Conservation (phyloP, 495 filamentous ascomycete species). For the Aspergillus campestris region DNA sequence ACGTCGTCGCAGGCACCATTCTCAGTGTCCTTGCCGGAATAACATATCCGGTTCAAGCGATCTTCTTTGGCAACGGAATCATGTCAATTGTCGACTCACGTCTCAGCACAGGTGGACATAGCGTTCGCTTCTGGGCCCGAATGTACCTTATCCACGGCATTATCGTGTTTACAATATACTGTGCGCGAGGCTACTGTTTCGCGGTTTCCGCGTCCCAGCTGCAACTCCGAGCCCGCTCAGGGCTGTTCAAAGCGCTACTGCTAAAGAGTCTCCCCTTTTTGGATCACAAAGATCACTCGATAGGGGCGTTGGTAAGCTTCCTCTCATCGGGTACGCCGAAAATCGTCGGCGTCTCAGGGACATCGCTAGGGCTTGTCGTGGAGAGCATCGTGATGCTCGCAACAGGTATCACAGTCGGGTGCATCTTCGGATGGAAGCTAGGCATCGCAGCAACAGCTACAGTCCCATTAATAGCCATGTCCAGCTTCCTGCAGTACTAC, state of each 20-base stretch:
- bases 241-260: conserved; percentile 8
- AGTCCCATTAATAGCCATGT: conserved; percentile 59
- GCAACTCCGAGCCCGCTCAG: conserved; percentile 11
- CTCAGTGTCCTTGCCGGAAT: conserved; percentile 55
- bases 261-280: conserved; percentile 13
- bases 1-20: conserved; percentile 48
- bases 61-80: conserved; percentile 66
- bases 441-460: conserved; percentile 52
- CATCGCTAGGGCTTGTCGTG: conserved; percentile 20
- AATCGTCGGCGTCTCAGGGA: conserved; percentile 39
- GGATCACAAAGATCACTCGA: conserved; percentile 10
- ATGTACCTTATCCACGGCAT: conserved; percentile 17
- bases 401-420: conserved; percentile 34
- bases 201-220: conserved; percentile 15
- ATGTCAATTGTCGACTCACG: conserved; percentile 9
- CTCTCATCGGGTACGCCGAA: conserved; percentile 43
- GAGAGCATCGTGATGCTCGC: conserved; percentile 16
- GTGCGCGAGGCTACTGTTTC: conserved; percentile 13
- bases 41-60: conserved; percentile 65
- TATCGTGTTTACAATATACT: conserved; percentile 7
- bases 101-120: conserved; percentile 14
- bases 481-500: conserved; percentile 50
- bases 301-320: conserved; percentile 6
- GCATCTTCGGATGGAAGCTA: conserved; percentile 51
- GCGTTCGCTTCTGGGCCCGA: conserved; percentile 12